Evolutionary conservation across 2,329 filamentous ascomycete species (phyloP).

Genomic region (Claviceps spartinae): DNA sequence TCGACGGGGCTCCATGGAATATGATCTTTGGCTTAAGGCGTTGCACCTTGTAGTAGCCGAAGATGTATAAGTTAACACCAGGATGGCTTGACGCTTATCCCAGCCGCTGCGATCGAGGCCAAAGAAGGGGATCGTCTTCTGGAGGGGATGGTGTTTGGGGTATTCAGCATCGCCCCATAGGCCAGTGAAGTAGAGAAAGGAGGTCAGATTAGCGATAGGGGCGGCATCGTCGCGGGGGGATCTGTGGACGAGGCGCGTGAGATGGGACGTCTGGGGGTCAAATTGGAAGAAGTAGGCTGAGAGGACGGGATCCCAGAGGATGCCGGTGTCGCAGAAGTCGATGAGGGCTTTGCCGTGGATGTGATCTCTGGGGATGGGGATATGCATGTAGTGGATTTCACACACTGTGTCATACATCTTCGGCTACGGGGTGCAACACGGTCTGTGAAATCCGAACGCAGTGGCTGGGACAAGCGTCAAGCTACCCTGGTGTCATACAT

Average conservation of each 20-base stretch:
- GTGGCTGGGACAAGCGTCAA: too few species aligned
- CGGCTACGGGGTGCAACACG: too few species aligned
- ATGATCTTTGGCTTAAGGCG: too few species aligned
- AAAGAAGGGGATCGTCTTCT: constrained; percentile 14
- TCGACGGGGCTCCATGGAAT: too few species aligned
- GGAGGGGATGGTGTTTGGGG: constrained; percentile 13
- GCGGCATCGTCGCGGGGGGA: neutral
- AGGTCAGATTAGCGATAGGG: constrained; percentile 12
- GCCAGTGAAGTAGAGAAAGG: constrained; percentile 17
- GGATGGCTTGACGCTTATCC: too few species aligned
- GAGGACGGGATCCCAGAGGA: constrained; percentile 16
- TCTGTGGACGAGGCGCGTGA: constrained; percentile 7
- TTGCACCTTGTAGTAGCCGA: too few species aligned
- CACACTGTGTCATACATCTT: too few species aligned
- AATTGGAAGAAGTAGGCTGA: constrained; percentile 18
- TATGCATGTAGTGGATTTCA: too few species aligned
- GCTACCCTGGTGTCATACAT: too few species aligned
- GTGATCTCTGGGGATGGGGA: constrained; percentile 10
- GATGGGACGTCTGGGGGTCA: constrained; percentile 8
- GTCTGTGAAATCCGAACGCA: too few species aligned
- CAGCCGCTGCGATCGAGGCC: constrained; percentile 7
- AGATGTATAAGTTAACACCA: too few species aligned
- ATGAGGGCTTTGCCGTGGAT: constrained; percentile 16
- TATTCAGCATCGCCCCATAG: constrained; percentile 17
- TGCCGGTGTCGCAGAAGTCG: constrained; percentile 18